Percentiles rank a stretch among this genome's conserved stretches.
Evolutionary conservation across 139 green algal species (phyloP).

Genomic region (Microglena sp.): DNA sequence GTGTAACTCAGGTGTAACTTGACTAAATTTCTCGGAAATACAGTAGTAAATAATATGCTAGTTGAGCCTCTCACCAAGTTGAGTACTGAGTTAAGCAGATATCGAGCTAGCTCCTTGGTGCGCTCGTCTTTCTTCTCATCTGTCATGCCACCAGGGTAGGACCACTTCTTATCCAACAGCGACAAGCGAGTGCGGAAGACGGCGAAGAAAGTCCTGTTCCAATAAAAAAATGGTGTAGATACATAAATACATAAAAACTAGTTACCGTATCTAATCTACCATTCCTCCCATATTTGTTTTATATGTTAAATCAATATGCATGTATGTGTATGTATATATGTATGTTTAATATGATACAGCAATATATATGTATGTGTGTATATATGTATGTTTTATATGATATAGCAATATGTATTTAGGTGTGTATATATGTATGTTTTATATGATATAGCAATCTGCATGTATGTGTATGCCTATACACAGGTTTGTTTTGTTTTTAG

Average conservation of each 20-base stretch:
- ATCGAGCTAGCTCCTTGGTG: slow-evolving; percentile 37
- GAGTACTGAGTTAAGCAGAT: slow-evolving; percentile 55
- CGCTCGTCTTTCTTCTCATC: slow-evolving; percentile 42
- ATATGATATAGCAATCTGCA: neutral
- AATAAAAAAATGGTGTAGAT: neutral
- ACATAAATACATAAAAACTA: too few relatives aligned
- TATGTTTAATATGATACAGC: too few relatives aligned
- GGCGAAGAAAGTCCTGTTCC: slow-evolving; percentile 54
- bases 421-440: neutral
- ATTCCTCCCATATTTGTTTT: too few relatives aligned
- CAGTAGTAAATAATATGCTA: too few relatives aligned
- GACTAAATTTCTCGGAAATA: too few relatives aligned
- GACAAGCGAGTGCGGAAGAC: slow-evolving; percentile 57
- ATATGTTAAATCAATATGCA: too few relatives aligned
- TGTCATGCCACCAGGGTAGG: slow-evolving; percentile 57
- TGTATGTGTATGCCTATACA: too few relatives aligned
- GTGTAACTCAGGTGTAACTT: too few relatives aligned
- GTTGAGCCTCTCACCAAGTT: slow-evolving; percentile 51
- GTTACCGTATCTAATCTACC: too few relatives aligned
- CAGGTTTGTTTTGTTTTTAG: too few relatives aligned
- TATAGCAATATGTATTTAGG: neutral
- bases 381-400: neutral
- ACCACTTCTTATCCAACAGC: slow-evolving; percentile 75
- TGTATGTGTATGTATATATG: too few relatives aligned
- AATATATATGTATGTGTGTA: neutral